A percentile compares a stretch with the other conserved stretches of the same genome.
phyloP scores from a whole-genome alignment of 495 filamentous ascomycete species.

The Clohesyomyces aquaticus region DNA sequence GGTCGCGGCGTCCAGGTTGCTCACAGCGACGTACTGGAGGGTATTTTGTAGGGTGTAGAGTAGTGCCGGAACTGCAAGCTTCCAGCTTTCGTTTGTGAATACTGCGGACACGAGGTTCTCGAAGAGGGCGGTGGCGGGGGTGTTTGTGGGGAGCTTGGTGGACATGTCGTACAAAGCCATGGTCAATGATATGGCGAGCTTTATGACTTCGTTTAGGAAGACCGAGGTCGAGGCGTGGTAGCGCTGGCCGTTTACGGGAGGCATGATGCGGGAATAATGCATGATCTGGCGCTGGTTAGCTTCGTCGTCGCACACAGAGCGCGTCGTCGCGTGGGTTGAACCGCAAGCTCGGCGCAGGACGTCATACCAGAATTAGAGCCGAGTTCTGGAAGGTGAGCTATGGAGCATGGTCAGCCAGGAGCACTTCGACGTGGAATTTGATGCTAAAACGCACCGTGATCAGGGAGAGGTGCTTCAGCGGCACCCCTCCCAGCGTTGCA shows the following conservation, averaged over 20 bases:
- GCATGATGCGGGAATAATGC: conserved; percentile 95
- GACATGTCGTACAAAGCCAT: conserved; percentile 88
- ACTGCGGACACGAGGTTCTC: conserved; percentile 76
- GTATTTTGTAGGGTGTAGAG: conserved; percentile 91
- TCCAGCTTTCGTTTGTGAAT: conserved; percentile 95
- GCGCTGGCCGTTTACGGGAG: conserved; percentile 73
- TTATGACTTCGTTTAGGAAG: conserved; percentile 89
- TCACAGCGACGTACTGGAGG: conserved; percentile 87
- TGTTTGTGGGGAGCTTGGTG: conserved; percentile 69
- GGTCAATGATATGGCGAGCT: conserved; percentile 81
- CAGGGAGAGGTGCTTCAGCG: conserved; percentile 78
- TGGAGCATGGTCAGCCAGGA: conserved; percentile 6
- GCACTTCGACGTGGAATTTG: background rate
- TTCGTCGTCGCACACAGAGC: background rate
- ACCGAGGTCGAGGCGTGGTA: conserved; percentile 95
- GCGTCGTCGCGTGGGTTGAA: conserved; percentile 3
- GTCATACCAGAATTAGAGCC: conserved; percentile 69
- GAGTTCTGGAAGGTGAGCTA: conserved; percentile 83
- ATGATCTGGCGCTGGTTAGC: conserved; percentile 60
- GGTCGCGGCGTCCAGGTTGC: conserved; percentile 86
- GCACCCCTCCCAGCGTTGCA: conserved; percentile 54
- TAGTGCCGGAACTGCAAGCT: conserved; percentile 84
- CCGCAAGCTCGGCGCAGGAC: background rate
- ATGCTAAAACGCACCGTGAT: conserved; percentile 63
- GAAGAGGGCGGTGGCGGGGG: conserved; percentile 78